Percentiles rank a stretch among this genome's conserved stretches.
phyloP scores from a whole-genome alignment of 2,329 filamentous ascomycete species.

The Colletotrichum scovillei region DNA sequence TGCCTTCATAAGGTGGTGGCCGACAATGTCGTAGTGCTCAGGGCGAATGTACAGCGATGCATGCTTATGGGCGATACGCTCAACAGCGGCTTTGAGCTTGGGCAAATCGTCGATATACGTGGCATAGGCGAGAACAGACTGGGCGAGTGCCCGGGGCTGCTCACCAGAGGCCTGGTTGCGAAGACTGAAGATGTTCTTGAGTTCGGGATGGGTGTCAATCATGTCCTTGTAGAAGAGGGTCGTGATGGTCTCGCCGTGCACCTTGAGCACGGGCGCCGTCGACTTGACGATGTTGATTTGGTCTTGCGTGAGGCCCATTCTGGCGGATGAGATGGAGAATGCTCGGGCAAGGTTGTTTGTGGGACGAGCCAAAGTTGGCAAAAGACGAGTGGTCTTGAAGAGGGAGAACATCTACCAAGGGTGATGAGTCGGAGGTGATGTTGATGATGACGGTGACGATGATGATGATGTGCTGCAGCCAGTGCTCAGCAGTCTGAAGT shows the following conservation, averaged over 20 bases:
- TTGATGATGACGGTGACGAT: neutral
- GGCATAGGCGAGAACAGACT: conserved; percentile 78
- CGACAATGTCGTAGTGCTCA: conserved; percentile 78
- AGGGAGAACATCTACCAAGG: neutral
- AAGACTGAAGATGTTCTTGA: conserved; percentile 78
- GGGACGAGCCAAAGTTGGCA: conserved; percentile 1
- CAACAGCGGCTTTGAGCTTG: conserved; percentile 65
- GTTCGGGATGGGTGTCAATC: conserved; percentile 70
- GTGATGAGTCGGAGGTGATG: neutral
- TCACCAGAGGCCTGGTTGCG: conserved; percentile 75
- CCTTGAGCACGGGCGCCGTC: conserved; percentile 77
- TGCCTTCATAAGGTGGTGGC: conserved; percentile 73
- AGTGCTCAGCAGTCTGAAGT: conserved; percentile 3
- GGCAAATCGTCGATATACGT: conserved; percentile 77
- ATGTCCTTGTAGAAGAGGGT: conserved; percentile 78
- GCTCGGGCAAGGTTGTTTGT: neutral
- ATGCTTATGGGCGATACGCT: conserved; percentile 83
- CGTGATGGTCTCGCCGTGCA: conserved; percentile 78
- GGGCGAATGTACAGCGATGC: conserved; percentile 76
- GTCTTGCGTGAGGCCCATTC: conserved; percentile 66
- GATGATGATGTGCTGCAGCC: conserved; percentile 12
- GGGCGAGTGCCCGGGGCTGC: conserved; percentile 77
- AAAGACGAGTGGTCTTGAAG: conserved; percentile 10
- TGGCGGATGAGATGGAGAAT: conserved; percentile 29
- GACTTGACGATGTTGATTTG: conserved; percentile 81